A percentile compares a stretch with the other conserved stretches of the same genome.
These are phyloP conservation scores for Phoma sp. DNA, from an alignment of 2,329 filamentous ascomycete genomes.

Conservation along the genomic window DNA sequence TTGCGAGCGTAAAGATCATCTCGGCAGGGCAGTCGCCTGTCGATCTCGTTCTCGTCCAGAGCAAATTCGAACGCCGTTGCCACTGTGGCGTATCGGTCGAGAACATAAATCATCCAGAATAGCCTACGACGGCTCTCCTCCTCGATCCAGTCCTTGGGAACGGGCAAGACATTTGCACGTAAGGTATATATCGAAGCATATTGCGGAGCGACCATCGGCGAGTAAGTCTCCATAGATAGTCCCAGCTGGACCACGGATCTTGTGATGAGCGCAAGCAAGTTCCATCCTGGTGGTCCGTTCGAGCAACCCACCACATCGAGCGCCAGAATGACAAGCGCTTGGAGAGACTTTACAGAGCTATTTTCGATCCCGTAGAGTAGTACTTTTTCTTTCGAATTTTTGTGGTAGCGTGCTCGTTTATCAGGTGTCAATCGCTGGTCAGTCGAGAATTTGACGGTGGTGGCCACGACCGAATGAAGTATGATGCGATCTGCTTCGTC, in stretches of 20 bases:
- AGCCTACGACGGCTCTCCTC: slow-evolving; percentile 83
- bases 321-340: slow-evolving; percentile 85
- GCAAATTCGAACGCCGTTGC: slow-evolving; percentile 93
- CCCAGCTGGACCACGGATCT: slow-evolving; percentile 88
- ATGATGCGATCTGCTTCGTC: slow-evolving; percentile 84
- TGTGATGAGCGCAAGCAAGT: slow-evolving; percentile 86
- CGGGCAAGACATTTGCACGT: slow-evolving; percentile 81
- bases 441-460: slow-evolving; percentile 81
- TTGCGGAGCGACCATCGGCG: slow-evolving; percentile 75
- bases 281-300: slow-evolving; percentile 91
- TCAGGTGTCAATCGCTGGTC: slow-evolving; percentile 77
- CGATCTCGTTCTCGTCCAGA: slow-evolving; percentile 86
- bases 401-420: slow-evolving; percentile 75
- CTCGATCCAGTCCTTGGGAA: slow-evolving; percentile 84
- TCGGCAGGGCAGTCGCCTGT: slow-evolving; percentile 82
- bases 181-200: slow-evolving; percentile 89
- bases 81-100: slow-evolving; percentile 89
- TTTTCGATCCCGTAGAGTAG: slow-evolving; percentile 87
- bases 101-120: slow-evolving; percentile 93
- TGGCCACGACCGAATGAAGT: slow-evolving; percentile 87
- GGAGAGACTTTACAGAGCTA: slow-evolving; percentile 84
- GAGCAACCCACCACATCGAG: slow-evolving; percentile 84
- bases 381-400: slow-evolving; percentile 82
- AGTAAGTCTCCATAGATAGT: slow-evolving; percentile 81
- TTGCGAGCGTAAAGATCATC: slow-evolving; percentile 88